Percentiles rank a stretch among this genome's conserved stretches.
phyloP scores from a whole-genome alignment of 192 early-diverging fungal species.

The Coemansia sp. region DNA sequence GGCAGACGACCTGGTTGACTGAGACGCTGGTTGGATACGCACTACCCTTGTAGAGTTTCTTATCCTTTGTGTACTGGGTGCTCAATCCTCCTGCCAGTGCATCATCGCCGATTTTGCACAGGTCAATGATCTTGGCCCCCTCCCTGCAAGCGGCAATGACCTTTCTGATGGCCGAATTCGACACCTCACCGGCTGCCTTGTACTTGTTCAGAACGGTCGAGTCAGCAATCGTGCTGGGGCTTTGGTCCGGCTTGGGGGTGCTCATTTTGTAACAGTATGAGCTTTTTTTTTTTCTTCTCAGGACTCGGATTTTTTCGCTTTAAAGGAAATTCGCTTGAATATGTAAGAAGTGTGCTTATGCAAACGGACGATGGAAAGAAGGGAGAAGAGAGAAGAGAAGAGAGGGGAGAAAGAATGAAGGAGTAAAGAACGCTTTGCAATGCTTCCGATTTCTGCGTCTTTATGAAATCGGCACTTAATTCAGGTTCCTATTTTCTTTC shows the following conservation, averaged over 20 bases:
- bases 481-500: neutral
- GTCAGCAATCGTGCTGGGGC: slow-evolving; percentile 65
- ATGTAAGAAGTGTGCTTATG: neutral
- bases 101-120: slow-evolving; percentile 87
- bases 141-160: slow-evolving; percentile 52
- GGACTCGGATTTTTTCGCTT: neutral
- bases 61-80: slow-evolving; percentile 69
- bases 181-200: slow-evolving; percentile 86
- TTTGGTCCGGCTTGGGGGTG: slow-evolving; percentile 14
- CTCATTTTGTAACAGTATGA: slow-evolving; percentile 21
- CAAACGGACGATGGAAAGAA: neutral
- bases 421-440: too few relatives aligned
- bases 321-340: neutral
- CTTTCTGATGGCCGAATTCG: slow-evolving; percentile 64
- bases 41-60: slow-evolving; percentile 79
- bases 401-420: neutral
- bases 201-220: slow-evolving; percentile 85
- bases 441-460: too few relatives aligned
- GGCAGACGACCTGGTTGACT: slow-evolving; percentile 79
- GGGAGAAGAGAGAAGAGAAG: neutral
- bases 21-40: slow-evolving; percentile 87
- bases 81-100: slow-evolving; percentile 71
- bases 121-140: slow-evolving; percentile 82
- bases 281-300: slow-evolving; percentile 1
- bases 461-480: neutral